Evolutionary conservation across 345 rosid genomes (phyloP).

Genomic region (Citrus unshiu): DNA sequence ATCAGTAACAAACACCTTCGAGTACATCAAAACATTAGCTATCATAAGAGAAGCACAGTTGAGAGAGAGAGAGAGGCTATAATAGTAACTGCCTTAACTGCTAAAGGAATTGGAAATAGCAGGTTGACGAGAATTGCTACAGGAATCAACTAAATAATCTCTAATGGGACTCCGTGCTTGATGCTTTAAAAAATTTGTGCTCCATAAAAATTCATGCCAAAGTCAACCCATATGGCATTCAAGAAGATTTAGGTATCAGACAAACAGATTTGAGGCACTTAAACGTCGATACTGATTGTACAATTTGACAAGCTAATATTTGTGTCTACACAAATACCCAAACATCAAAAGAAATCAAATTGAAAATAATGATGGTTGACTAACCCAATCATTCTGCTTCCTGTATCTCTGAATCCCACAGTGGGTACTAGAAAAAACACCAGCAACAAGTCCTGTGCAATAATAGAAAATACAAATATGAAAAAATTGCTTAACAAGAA

Average conservation of each 20-base stretch:
- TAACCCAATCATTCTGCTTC: slow-evolving; percentile 70
- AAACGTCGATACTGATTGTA: neutral
- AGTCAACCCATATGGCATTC: neutral
- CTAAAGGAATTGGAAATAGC: neutral
- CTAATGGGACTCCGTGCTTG: neutral
- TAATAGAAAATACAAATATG: neutral
- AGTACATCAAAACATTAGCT: neutral
- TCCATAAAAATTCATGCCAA: neutral
- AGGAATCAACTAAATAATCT: neutral
- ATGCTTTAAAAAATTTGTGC: neutral
- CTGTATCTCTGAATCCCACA: slow-evolving; percentile 70
- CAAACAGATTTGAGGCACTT: neutral
- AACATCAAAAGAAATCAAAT: neutral
- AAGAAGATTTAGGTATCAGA: neutral
- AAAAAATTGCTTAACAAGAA: neutral
- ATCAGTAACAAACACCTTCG: neutral
- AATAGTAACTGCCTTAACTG: neutral
- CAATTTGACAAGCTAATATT: neutral
- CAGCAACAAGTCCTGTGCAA: slow-evolving; percentile 67
- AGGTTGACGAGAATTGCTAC: neutral
- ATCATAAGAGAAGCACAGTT: neutral
- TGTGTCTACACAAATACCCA: neutral
- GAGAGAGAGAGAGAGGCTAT: neutral
- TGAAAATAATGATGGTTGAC: slow-evolving; percentile 18
- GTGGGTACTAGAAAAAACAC: slow-evolving; percentile 53